Evolutionary conservation across 208 protist genomes (phyloP).

Genomic region (Tritrichomonas musculus): DNA sequence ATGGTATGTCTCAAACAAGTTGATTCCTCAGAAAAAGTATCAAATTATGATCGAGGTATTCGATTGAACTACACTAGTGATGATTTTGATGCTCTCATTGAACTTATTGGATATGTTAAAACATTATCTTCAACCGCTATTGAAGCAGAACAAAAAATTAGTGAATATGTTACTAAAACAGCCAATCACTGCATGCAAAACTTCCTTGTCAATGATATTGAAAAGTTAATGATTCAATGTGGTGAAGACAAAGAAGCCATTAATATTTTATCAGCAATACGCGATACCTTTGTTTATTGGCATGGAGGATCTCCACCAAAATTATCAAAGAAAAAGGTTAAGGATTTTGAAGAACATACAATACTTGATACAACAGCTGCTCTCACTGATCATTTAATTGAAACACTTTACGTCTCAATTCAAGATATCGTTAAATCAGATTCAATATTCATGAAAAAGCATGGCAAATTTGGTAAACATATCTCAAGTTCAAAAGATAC

Average conservation of each 20-base stretch:
- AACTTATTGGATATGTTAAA: conserved; percentile 15
- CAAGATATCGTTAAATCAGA: background rate
- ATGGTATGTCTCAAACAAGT: background rate
- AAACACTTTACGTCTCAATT: background rate
- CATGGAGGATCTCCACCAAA: background rate
- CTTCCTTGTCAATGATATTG: background rate
- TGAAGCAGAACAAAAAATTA: background rate
- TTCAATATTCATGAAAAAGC: background rate
- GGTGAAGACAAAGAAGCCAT: background rate
- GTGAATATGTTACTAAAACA: background rate
- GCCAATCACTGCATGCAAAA: background rate
- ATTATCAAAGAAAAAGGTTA: background rate
- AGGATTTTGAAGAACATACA: background rate
- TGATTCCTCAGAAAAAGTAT: too few species aligned
- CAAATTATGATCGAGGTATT: background rate
- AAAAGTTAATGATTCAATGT: background rate
- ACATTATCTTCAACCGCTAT: background rate
- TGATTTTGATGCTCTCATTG: background rate
- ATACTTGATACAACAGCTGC: background rate
- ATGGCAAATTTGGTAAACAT: background rate
- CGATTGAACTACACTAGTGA: background rate
- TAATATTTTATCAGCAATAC: background rate
- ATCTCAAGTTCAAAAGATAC: background rate
- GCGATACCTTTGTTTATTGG: background rate
- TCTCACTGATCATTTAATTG: background rate